Evolutionary conservation across 2,329 filamentous ascomycete species (phyloP).

Genomic region (Fusarium nelsonii): DNA sequence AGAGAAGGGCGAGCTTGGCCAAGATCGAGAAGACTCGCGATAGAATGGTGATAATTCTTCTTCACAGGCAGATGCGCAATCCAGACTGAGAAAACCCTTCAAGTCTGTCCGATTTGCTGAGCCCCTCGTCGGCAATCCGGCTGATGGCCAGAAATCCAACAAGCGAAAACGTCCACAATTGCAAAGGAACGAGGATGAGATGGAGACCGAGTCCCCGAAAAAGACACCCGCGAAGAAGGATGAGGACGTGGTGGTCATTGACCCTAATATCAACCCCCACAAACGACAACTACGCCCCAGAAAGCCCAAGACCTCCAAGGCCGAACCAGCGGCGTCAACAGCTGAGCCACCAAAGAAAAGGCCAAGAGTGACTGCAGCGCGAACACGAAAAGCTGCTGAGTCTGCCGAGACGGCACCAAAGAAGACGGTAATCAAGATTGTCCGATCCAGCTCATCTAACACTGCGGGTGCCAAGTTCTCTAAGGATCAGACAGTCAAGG

Average conservation of each 20-base stretch:
- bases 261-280: slow-evolving; percentile 26
- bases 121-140: slow-evolving; percentile 38
- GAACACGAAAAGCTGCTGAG: slow-evolving; percentile 22
- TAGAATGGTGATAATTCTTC: slow-evolving; percentile 51
- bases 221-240: slow-evolving; percentile 5
- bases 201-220: neutral
- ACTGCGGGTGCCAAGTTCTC: neutral
- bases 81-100: slow-evolving; percentile 25
- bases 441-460: slow-evolving; percentile 9
- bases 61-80: slow-evolving; percentile 37
- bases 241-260: slow-evolving; percentile 3
- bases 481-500: slow-evolving; percentile 6
- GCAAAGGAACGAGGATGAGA: neutral
- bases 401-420: slow-evolving; percentile 5
- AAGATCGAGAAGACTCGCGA: slow-evolving; percentile 56
- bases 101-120: slow-evolving; percentile 46
- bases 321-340: slow-evolving; percentile 14
- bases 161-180: slow-evolving; percentile 15
- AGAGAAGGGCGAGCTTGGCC: slow-evolving; percentile 52
- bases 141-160: slow-evolving; percentile 28
- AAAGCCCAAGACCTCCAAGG: slow-evolving; percentile 31
- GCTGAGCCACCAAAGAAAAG: slow-evolving; percentile 28
- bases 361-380: slow-evolving; percentile 9
- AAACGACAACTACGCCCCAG: slow-evolving; percentile 43
- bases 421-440: slow-evolving; percentile 19